These are phyloP conservation scores for Microbotryum violaceum DNA, from an alignment of 1,284 basidiomycete species.

Conservation along the genomic window DNA sequence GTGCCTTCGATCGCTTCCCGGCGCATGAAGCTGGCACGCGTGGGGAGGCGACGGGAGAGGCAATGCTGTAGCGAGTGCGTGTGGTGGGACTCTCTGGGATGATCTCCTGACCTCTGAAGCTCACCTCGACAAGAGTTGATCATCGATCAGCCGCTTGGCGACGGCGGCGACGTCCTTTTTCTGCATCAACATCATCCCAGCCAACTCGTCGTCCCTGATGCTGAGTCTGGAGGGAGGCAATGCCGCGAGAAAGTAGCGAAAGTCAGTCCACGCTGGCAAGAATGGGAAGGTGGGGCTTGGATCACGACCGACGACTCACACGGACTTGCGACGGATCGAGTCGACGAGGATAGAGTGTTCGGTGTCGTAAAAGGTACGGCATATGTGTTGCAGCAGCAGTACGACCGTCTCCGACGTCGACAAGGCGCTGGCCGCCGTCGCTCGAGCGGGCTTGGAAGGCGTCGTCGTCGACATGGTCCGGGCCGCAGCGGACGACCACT, in stretches of 20 bases:
- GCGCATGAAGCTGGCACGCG: neutral
- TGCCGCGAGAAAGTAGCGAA: slow-evolving; percentile 7
- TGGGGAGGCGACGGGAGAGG: no score
- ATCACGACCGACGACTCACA: slow-evolving; percentile 56
- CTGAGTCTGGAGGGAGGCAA: slow-evolving; percentile 43
- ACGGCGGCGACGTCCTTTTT: slow-evolving; percentile 91
- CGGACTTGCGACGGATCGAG: slow-evolving; percentile 78
- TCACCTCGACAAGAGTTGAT: slow-evolving; percentile 56
- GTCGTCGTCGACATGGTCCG: neutral
- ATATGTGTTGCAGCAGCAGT: slow-evolving; percentile 78
- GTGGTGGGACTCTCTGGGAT: no score
- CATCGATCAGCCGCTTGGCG: slow-evolving; percentile 74
- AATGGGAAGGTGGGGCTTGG: neutral
- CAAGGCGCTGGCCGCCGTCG: neutral
- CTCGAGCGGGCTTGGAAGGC: no score
- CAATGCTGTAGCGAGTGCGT: no score
- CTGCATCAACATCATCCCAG: slow-evolving; percentile 74
- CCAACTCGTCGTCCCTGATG: slow-evolving; percentile 85
- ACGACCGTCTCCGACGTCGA: slow-evolving; percentile 10
- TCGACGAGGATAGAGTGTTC: slow-evolving; percentile 87
- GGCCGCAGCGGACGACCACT: neutral
- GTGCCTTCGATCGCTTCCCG: neutral
- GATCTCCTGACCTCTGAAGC: neutral
- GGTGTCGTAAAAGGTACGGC: slow-evolving; percentile 88
- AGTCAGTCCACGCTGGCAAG: neutral